phyloP scores from a whole-genome alignment of 1,284 basidiomycete species.

The Boletellus deceptivus region DNA sequence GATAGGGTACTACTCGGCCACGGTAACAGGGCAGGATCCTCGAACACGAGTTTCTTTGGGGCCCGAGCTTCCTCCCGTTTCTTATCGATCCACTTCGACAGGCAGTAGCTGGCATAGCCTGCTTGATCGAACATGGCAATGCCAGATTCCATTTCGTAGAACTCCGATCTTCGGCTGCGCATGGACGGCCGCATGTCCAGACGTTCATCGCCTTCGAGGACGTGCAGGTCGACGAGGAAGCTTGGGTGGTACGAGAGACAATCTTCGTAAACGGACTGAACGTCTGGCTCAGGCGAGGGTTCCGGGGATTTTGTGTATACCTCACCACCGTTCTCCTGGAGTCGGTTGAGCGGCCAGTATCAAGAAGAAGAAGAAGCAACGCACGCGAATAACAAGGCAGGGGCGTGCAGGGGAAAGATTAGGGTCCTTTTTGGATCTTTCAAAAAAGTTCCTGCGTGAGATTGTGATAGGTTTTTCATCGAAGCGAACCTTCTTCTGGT shows the following conservation, averaged over 20 bases:
- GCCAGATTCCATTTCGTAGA: conserved; percentile 32
- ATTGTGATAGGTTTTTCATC: conserved; percentile 27
- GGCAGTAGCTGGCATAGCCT: conserved; percentile 30
- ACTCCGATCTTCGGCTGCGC: conserved; percentile 21
- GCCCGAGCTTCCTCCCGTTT: conserved; percentile 21
- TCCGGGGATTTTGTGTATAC: neutral
- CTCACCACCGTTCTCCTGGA: conserved; percentile 14
- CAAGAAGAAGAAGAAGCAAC: neutral
- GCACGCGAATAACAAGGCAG: conserved; percentile 29
- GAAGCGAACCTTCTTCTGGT: conserved; percentile 28
- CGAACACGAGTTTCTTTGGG: conserved; percentile 21
- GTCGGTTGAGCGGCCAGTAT: neutral
- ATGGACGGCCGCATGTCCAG: conserved; percentile 7
- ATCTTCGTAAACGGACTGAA: conserved; percentile 30
- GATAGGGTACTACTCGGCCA: conserved; percentile 18
- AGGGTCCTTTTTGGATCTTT: conserved; percentile 11
- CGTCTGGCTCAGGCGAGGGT: conserved; percentile 13
- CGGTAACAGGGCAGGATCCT: conserved; percentile 18
- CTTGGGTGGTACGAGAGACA: conserved; percentile 23
- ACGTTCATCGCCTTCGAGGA: conserved; percentile 16
- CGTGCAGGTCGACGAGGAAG: conserved; percentile 20
- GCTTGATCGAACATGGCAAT: conserved; percentile 26
- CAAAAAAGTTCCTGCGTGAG: conserved; percentile 23
- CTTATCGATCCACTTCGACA: conserved; percentile 30
- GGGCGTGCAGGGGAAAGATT: conserved; percentile 23